Evolutionary conservation across 805 yeast genomes (phyloP), one percentile per base, ranked within the genome.

Genomic region (Martiniozyma abietophila): DNA sequence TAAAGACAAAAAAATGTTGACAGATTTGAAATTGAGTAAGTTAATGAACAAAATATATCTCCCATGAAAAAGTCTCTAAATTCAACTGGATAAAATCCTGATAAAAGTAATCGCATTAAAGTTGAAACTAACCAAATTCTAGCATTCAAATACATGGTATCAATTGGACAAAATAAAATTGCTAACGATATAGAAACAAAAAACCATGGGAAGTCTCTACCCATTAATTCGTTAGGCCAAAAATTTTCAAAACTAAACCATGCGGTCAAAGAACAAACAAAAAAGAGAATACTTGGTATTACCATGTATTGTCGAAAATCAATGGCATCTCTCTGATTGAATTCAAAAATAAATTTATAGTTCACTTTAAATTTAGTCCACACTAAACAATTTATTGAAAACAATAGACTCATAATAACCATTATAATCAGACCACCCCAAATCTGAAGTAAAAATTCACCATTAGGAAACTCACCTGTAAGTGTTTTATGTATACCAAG

Each of bases 11-110:
- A 76, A 59, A 85, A 86, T 55, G 86, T 73, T 2, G 94, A 80
- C 28, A 83, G 59, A 45, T 88, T 89, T 5, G 95, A 81, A 62
- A 85, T 63, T 1, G 96, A 71, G 58, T 92, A 92, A 1, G 95
- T 82, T 48, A 92, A 64, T 19, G 95, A 81, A 56, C 94, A 82
- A 33, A 89, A 63, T 20, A 92, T 77, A 56, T 92, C 98, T 15
- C 97, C 98, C 30, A 89, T 43, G 53, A 84, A 85, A 64, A 92
- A 89, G 57, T 92, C 98, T 37, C 88, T 69, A 52, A 92, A 92
- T 58, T 89, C 97, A 35, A 92, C 96, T 0, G 97, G 96, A 49
- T 80, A 92, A 27, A 86, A 64, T 0, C 97, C 97, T 1, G 95
- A 80, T 8, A 82, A 63, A 0, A 79, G 21, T 31, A 92, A 60